Evolutionary conservation across 768 basidiomycete genomes (phyloP).

Genomic region (Suillus occidentalis): DNA sequence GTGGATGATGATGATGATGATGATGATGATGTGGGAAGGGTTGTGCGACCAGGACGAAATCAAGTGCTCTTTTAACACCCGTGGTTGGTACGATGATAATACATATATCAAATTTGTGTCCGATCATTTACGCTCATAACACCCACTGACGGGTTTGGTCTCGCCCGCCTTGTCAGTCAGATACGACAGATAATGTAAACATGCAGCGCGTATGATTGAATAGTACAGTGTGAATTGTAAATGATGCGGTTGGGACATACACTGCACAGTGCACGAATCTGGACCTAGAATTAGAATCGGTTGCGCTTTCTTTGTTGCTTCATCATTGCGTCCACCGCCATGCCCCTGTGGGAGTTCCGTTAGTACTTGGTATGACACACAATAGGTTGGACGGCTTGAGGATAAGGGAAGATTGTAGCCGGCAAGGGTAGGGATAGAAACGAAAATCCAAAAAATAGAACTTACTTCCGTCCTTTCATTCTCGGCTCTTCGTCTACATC

Average conservation of each 20-base stretch:
- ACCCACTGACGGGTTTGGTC: not conserved
- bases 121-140: not conserved
- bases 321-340: constrained; percentile 40
- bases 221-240: not conserved
- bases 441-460: constrained; percentile 13
- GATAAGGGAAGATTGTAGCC: not conserved
- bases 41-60: not conserved
- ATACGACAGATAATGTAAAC: not conserved
- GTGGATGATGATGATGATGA: not conserved
- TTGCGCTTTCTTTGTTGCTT: constrained; percentile 61
- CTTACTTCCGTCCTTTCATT: constrained; percentile 65
- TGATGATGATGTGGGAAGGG: not conserved
- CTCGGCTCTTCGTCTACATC: constrained; percentile 61
- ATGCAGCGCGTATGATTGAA: not conserved
- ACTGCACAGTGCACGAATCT: not conserved
- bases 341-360: constrained; percentile 22
- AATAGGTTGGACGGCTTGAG: not conserved
- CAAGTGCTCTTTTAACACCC: not conserved
- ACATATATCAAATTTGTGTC: not conserved
- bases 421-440: not conserved
- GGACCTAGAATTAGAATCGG: constrained; percentile 38
- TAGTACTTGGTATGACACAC: not conserved
- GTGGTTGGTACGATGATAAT: not conserved
- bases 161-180: not conserved
- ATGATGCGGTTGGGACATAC: not conserved